Percentiles rank a stretch among this genome's conserved stretches.
These are phyloP conservation scores for Rhodomyrtus tomentosa DNA, from an alignment of 345 rosid genomes.

Conservation along the genomic window DNA sequence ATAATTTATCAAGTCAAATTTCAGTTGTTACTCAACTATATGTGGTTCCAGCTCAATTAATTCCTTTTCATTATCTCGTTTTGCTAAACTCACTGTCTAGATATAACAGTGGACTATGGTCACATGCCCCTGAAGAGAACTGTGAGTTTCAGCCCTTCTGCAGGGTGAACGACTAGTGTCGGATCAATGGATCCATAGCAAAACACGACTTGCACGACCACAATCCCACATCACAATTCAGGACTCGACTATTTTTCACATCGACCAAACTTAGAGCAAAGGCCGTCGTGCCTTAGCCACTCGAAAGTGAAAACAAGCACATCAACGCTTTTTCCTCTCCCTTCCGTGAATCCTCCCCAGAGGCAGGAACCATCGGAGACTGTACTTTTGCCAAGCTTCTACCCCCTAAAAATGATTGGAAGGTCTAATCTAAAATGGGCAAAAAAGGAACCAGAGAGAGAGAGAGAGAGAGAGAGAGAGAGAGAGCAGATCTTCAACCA, in stretches of 20 bases:
- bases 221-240: neutral
- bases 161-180: neutral
- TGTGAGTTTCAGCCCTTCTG: neutral
- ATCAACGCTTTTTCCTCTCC: neutral
- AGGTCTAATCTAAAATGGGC: neutral
- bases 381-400: neutral
- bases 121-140: neutral
- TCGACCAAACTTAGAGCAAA: neutral
- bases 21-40: neutral
- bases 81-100: neutral
- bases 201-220: neutral
- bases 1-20: too few species aligned
- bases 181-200: neutral
- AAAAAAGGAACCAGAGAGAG: too few species aligned
- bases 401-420: neutral
- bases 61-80: neutral
- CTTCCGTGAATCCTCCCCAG: neutral
- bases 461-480: too few species aligned
- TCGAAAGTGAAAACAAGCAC: neutral
- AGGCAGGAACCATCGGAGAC: neutral
- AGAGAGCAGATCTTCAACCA: neutral
- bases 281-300: neutral
- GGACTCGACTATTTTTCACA: neutral
- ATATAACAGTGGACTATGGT: neutral
- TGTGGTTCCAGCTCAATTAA: neutral